Evolutionary conservation across 2,329 filamentous ascomycete genomes (phyloP), one percentile per base, ranked within the genome.

Genomic region (Tolypocladium tropicale): DNA sequence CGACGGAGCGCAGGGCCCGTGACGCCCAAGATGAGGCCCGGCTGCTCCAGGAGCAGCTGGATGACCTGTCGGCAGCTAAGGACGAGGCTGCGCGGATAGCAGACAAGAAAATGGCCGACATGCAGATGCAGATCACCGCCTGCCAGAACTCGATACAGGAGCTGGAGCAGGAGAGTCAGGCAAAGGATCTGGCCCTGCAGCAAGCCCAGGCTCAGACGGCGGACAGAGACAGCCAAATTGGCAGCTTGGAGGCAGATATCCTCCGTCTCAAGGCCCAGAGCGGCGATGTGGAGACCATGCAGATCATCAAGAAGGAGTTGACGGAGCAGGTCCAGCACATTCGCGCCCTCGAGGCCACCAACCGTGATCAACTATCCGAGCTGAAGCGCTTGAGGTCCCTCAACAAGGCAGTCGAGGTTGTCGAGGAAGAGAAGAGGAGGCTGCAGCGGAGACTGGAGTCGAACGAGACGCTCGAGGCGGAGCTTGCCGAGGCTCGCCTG

Each of bases 281-380:
- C 2, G 90, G 88, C 11, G 93, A 96, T 68, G 84, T 85, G 0
- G 92, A 96, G 62, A 94, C 90, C 0, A 80, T 97, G 65, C 83
- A 80, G 6, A 83, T 96, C 36, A 88, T 99, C 63, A 90, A 93
- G 68, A 83, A 85, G 61, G 92, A 99, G 72, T 79, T 99, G 5
- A 86, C 88, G 0, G 92, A 96, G 61, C 94, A 97, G 67, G 89
- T 99, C 1, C 80, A 84, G n/a, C 91, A 97, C 66, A 95, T 96
- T 61, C 85, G 90, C 57, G 85, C 83, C 33, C 77, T 99, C 3
- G 94, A 99, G 68, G 79, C 82, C 1, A 83, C 83, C 37, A 96
- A 90, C 60, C 80, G 89, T 28, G 90, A 95, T 53, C 89, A 96
- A 66, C 76, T 83, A 16, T 72, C 79, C 0, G 93, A 99, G 68